Evolutionary conservation across 2,329 filamentous ascomycete genomes (phyloP).

Genomic region (Alternaria brassicae): DNA sequence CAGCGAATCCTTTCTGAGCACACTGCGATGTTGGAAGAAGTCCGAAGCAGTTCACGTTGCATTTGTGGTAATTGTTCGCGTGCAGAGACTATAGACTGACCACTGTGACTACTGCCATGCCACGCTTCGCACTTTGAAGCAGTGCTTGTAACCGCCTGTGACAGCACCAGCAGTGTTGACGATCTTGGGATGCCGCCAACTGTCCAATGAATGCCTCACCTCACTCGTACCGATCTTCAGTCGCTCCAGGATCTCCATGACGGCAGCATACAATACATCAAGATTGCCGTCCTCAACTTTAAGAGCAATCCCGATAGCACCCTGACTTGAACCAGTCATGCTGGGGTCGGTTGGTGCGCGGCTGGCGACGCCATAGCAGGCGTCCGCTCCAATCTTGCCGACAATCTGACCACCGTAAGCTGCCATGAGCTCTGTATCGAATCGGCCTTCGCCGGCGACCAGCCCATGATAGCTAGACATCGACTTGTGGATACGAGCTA

Average conservation of each 20-base stretch:
- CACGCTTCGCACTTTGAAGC: not conserved
- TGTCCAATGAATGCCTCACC: not conserved
- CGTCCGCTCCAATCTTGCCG: conserved; percentile 60
- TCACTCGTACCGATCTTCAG: conserved; percentile 48
- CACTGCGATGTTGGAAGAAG: too few species aligned
- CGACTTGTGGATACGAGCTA: conserved; percentile 18
- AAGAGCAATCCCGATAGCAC: conserved; percentile 53
- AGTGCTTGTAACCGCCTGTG: not conserved
- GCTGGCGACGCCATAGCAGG: conserved; percentile 57
- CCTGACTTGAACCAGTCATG: not conserved
- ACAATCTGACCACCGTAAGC: conserved; percentile 49
- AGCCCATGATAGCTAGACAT: conserved; percentile 55
- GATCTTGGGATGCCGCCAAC: not conserved
- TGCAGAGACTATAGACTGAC: too few species aligned
- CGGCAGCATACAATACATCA: conserved; percentile 54
- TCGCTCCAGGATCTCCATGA: conserved; percentile 56
- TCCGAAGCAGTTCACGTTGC: too few species aligned
- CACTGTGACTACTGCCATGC: not conserved
- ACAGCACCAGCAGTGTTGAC: not conserved
- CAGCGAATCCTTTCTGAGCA: too few species aligned
- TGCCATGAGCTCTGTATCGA: conserved; percentile 57
- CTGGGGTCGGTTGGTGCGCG: conserved; percentile 31
- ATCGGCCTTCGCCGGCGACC: conserved; percentile 56
- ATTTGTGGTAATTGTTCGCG: too few species aligned
- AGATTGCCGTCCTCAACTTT: conserved; percentile 60